These are phyloP conservation scores for Termitomyces sp. DNA, from an alignment of 768 basidiomycete genomes.

Conservation along the genomic window DNA sequence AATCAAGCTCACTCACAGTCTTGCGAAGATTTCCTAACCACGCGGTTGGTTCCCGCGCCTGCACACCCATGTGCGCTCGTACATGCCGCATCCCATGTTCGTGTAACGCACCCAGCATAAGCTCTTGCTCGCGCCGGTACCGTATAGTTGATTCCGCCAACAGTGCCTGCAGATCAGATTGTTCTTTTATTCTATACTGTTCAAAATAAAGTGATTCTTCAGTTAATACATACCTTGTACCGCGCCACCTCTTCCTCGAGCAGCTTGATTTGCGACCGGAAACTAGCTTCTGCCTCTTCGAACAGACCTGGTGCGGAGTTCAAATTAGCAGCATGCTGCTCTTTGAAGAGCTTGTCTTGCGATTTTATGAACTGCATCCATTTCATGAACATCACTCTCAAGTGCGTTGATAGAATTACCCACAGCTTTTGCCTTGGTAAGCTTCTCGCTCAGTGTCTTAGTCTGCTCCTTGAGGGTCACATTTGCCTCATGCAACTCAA, in stretches of 20 bases:
- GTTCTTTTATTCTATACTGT: not conserved
- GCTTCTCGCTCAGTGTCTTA: slow-evolving; percentile 69
- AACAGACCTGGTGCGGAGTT: slow-evolving; percentile 45
- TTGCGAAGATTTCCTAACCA: slow-evolving; percentile 70
- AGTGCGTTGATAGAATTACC: slow-evolving; percentile 8
- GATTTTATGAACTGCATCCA: slow-evolving; percentile 78
- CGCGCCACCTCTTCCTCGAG: slow-evolving; percentile 59
- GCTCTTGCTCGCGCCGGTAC: slow-evolving; percentile 72
- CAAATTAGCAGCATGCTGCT: slow-evolving; percentile 60
- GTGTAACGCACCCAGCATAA: slow-evolving; percentile 77
- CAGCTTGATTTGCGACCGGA: slow-evolving; percentile 58
- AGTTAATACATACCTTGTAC: slow-evolving; percentile 37
- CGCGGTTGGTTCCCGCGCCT: slow-evolving; percentile 46
- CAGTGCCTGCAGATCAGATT: slow-evolving; percentile 30
- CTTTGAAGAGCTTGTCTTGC: slow-evolving; percentile 86
- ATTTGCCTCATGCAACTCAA: slow-evolving; percentile 76
- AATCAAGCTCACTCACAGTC: slow-evolving; percentile 24
- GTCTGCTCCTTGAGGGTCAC: slow-evolving; percentile 61
- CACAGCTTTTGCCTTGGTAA: slow-evolving; percentile 75
- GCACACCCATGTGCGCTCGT: slow-evolving; percentile 52
- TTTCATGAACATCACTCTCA: not conserved
- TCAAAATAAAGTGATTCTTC: not conserved
- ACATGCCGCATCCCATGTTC: slow-evolving; percentile 57
- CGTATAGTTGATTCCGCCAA: slow-evolving; percentile 49
- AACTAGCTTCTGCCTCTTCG: slow-evolving; percentile 67